Evolutionary conservation across 1,284 basidiomycete genomes (phyloP), one percentile per base, ranked within the genome.

Genomic region (Naganishia albida): DNA sequence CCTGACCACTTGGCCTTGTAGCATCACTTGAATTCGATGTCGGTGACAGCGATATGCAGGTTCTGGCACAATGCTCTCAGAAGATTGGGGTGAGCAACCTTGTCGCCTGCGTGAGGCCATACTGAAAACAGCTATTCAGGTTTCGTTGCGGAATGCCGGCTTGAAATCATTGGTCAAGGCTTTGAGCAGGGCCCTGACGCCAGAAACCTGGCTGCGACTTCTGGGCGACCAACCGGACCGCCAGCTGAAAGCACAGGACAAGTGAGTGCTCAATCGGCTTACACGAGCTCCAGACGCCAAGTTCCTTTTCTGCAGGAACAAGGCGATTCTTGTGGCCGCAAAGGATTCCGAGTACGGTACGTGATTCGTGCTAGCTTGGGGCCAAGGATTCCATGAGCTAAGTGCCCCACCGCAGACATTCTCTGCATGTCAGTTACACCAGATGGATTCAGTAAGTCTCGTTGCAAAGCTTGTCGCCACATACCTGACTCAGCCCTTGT

Each of bases 1-100:
- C 10, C 34, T 18, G 28, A 38, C 44, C 30, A 40, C 62, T 40
- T 43, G 25, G 7, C 46, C 13, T 38, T 7, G 52, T 42, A 57
- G 55, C 51, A 15, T 67, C 63, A 15, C 39, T 59, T n/a, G 69
- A 70, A 16, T 28, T 62, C 15, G 48, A 43, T 10, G 42, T 51
- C 16, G 62, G 60, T 8, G 66, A 68, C 13, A 44, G 54, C 43
- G 56, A 80, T 18, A 72, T 85, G 20, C 79, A 83, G 40, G 78
- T 87, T 13, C 85, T 87, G 43, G 81, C 78, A n/a, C 78, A 81
- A 2, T 84, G 81, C 70, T 88, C 87, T 7, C 80, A 80, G 59
- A 89, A 88, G 75, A 80, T 87, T 16, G 81, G 83, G 0, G 86
- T 88, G 68, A 55, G 81, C 75, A 10, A 3, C 12, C 23, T 6